Evolutionary conservation across 192 early-diverging fungal genomes (phyloP), one percentile per base, ranked within the genome.

Genomic region (Endogone sp.): DNA sequence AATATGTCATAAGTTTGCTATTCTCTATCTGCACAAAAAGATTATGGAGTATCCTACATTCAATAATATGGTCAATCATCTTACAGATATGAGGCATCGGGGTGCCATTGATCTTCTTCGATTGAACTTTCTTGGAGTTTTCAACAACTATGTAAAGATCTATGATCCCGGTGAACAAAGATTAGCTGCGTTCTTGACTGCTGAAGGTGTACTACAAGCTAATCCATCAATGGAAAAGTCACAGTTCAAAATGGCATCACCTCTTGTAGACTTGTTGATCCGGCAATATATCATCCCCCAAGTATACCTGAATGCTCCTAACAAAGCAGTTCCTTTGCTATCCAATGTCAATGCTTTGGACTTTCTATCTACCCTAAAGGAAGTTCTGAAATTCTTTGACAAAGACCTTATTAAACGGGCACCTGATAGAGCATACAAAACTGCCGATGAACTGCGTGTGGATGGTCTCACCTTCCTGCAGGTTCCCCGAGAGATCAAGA

Each of bases 41-140:
- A 56, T 64, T n/a, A 3, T 64, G 30, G 69, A 71, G 27, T 71
- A 71, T 29, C 29, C 3, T 4, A 64, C 62, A 2, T 64, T 70
- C 37, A 4, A 13, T 44, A 44, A 44, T 8, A 8, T 44, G 37
- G 37, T 44, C 13, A 13, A 44, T 13, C 4, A 4, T 44, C 37
- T 44, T 44, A 44, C 13, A 13, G 13, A 8, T 4, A 13, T 4
- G 37, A 61, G 13, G 60, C 60, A 61, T 28, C 25, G 25, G 10
- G 29, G 13, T 61, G 60, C 60, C 25, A 4, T 61, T 4, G 29
- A 61, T 61, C 29, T 28, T 13, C 60, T 61, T 29, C 60, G 60
- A 29, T 61, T 13, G 26, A 28, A 28, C 4, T 13, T 61, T 13
- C 4, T 61, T 4, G 60, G 60, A 29, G 29, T 10, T 29, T 61